Evolutionary conservation across 768 basidiomycete genomes (phyloP).

Genomic region (Leccinum longicurvipes): DNA sequence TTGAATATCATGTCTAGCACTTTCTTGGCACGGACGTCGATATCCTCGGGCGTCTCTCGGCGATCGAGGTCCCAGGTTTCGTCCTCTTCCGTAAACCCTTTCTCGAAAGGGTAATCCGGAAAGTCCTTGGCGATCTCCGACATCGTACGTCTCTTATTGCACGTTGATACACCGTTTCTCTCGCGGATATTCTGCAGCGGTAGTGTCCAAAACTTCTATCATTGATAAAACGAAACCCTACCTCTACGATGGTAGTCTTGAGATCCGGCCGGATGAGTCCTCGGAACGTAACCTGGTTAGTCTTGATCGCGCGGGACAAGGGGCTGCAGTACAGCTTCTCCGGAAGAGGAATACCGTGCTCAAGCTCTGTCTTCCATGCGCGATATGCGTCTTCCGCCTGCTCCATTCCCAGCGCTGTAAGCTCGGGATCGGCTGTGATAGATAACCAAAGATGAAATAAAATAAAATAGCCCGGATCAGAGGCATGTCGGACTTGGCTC

Average conservation of each 20-base stretch:
- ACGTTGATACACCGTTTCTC: constrained; percentile 64
- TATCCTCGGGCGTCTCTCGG: constrained; percentile 49
- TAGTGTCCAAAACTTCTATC: background rate
- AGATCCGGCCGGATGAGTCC: constrained; percentile 33
- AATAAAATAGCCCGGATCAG: background rate
- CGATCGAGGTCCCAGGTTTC: constrained; percentile 53
- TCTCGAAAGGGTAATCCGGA: constrained; percentile 53
- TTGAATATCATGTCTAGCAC: constrained; percentile 59
- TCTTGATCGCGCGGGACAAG: constrained; percentile 56
- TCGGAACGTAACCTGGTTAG: constrained; percentile 51
- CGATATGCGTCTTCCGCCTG: constrained; percentile 49
- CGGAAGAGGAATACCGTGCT: constrained; percentile 44
- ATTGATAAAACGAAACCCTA: constrained; percentile 17
- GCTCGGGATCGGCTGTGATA: constrained; percentile 57
- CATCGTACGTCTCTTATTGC: constrained; percentile 56
- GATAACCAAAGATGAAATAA: background rate
- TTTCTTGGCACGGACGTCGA: background rate
- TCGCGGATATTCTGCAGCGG: constrained; percentile 63
- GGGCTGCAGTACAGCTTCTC: constrained; percentile 61
- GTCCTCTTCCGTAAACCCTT: constrained; percentile 60
- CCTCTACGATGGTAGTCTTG: constrained; percentile 55
- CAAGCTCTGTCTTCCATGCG: constrained; percentile 49
- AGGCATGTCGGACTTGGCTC: background rate
- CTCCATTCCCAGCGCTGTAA: constrained; percentile 52
- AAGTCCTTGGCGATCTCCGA: constrained; percentile 46